phyloP scores from a whole-genome alignment of 495 filamentous ascomycete species.

The Collariella sp. region DNA sequence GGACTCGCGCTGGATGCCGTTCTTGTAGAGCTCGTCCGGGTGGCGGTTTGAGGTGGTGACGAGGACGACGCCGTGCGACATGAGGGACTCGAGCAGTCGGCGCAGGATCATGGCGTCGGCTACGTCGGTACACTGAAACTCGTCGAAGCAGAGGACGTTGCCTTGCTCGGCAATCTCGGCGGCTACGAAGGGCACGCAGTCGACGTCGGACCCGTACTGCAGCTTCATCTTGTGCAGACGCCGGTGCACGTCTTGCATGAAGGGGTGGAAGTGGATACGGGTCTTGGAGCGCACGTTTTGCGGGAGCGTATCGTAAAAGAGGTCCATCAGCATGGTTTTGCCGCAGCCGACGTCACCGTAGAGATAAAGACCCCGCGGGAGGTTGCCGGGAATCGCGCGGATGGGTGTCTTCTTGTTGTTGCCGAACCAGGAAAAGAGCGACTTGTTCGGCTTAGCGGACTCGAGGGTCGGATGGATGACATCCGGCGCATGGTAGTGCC shows the following conservation, averaged over 20 bases:
- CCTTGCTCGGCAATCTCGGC: constrained; percentile 81
- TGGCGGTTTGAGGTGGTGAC: constrained; percentile 97
- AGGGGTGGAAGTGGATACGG: constrained; percentile 98
- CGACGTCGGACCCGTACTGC: constrained; percentile 79
- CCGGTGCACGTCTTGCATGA: constrained; percentile 98
- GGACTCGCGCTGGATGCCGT: constrained; percentile 90
- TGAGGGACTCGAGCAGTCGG: constrained; percentile 77
- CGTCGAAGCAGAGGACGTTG: constrained; percentile 91
- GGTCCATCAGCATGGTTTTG: constrained; percentile 99
- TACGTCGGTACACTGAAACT: constrained; percentile 98
- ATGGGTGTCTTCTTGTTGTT: constrained; percentile 27
- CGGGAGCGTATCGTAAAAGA: constrained; percentile 94
- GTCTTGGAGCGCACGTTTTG: constrained; percentile 72
- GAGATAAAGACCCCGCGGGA: constrained; percentile 88
- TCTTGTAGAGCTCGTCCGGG: constrained; percentile 92
- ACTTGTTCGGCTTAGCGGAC: constrained; percentile 54
- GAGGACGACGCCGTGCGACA: constrained; percentile 93
- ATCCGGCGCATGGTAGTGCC: constrained; percentile 58
- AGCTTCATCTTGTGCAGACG: constrained; percentile 85
- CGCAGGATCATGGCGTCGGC: constrained; percentile 97
- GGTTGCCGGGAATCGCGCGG: constrained; percentile 54
- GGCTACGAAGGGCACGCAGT: constrained; percentile 85
- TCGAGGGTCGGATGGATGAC: constrained; percentile 73
- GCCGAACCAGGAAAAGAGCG: constrained; percentile 66
- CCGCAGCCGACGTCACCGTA: constrained; percentile 96